Base-by-base conservation (phyloP, 257 asterid species). In the Lithospermum erythrorhizon region DNA sequence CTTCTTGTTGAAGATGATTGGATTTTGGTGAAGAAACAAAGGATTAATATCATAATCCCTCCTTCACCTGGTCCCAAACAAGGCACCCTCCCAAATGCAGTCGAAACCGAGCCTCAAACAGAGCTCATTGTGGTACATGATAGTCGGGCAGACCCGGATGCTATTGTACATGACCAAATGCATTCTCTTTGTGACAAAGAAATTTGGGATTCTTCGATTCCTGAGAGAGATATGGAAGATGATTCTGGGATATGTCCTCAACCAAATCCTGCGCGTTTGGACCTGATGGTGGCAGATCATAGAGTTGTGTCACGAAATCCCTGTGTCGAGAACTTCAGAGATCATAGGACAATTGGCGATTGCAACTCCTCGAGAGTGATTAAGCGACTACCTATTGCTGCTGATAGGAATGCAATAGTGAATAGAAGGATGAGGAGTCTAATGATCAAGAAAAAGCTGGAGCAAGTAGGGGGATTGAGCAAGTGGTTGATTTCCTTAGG, bases 11-110 rank as follows among this genome's bases (percentile, higher is more conserved):
- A 76, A 59, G 82, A 65, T 63, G 82, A 77, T 67, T 91, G 98
- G 96, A 53, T 78, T 62, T 56, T 91, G 65, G 85, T 88, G 70
- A 84, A 81, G 88, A 91, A 83, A 76, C 96, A 88, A 81, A 86
- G 56, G 77, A 62, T 88, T 66, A 91, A 86, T 47, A 91, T 91
- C 29, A 51, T 86, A 51, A 83, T 91, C 76, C 98, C 98, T 11
- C 83, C 93, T 22, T 54, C 88, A 75, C 83, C 90, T 62, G 75
- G 23, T 62, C 68, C 76, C 30, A 59, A 60, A 70, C 81, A 60
- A 58, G 52, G 62, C 6, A 55, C 61, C 21, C 58, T 23, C 57
- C 80, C 78, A 51, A 54, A 65, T 59, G 63, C 66, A 45, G 83
- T 64, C 55, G 81, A 70, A 53, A 21, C 35, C 32, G 77, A 75